phyloP scores from a whole-genome alignment of 805 yeast genomes.

The Kuraishia hungarica region DNA sequence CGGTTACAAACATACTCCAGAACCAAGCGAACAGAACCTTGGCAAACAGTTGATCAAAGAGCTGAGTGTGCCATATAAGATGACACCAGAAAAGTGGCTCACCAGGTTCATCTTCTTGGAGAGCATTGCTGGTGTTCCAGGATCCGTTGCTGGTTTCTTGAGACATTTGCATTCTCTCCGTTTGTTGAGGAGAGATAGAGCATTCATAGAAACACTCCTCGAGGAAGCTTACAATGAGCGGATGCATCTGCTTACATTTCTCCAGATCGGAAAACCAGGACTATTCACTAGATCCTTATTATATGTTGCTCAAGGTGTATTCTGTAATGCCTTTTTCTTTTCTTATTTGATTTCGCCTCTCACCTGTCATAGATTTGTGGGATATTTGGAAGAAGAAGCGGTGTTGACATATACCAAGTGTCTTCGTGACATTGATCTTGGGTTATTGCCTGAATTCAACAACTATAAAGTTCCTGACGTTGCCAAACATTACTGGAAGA shows the following conservation, averaged over 20 bases:
- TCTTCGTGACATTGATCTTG: slow-evolving; percentile 41
- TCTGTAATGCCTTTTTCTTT: slow-evolving; percentile 57
- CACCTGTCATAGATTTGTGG: slow-evolving; percentile 68
- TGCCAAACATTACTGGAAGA: slow-evolving; percentile 57
- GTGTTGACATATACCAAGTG: slow-evolving; percentile 61
- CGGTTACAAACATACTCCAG: slow-evolving; percentile 51
- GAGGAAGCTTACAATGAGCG: slow-evolving; percentile 77
- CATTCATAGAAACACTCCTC: slow-evolving; percentile 64
- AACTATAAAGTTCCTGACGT: slow-evolving; percentile 42
- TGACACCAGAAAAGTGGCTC: slow-evolving; percentile 61
- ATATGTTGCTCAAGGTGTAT: slow-evolving; percentile 61
- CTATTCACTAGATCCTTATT: slow-evolving; percentile 45
- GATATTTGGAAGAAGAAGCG: slow-evolving; percentile 73
- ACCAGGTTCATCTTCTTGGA: slow-evolving; percentile 56
- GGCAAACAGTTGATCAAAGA: slow-evolving; percentile 18
- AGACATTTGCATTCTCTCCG: slow-evolving; percentile 61
- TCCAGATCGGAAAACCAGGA: slow-evolving; percentile 56
- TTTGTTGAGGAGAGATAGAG: slow-evolving; percentile 55
- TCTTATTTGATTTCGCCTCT: slow-evolving; percentile 50
- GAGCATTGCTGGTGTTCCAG: slow-evolving; percentile 75
- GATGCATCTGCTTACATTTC: slow-evolving; percentile 66
- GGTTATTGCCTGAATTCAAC: slow-evolving; percentile 40
- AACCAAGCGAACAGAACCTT: slow-evolving; percentile 22
- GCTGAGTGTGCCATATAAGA: slow-evolving; percentile 26
- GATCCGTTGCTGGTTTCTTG: slow-evolving; percentile 65